A percentile compares a stretch with the other conserved stretches of the same genome.
Evolutionary conservation across 169 alveolate species (phyloP).

Genomic region (Cryptosporidium sp.): DNA sequence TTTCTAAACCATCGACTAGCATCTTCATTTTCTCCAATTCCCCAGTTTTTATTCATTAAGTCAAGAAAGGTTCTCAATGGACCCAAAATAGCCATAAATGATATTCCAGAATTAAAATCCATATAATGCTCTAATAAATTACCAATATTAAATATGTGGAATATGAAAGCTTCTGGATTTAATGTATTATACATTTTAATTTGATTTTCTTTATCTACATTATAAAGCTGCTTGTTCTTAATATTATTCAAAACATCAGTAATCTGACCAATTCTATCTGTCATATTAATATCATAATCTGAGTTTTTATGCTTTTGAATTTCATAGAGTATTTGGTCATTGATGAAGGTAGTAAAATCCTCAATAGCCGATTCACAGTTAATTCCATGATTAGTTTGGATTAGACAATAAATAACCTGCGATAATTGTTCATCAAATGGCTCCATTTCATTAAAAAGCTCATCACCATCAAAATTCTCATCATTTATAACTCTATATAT

Average conservation of each 20-base stretch:
- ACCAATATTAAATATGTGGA: constrained; percentile 29
- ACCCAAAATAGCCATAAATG: constrained; percentile 15
- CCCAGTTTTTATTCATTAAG: constrained; percentile 52
- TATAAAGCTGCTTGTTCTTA: constrained; percentile 9
- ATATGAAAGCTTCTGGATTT: constrained; percentile 34
- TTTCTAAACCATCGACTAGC: constrained; percentile 23
- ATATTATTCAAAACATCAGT: constrained; percentile 7
- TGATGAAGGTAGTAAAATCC: neutral
- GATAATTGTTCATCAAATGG: constrained; percentile 33
- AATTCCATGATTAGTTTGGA: constrained; percentile 26
- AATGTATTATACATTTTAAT: constrained; percentile 8
- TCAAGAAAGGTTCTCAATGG: constrained; percentile 60
- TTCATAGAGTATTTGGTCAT: constrained; percentile 41
- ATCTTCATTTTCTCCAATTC: constrained; percentile 15
- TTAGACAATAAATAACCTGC: constrained; percentile 44
- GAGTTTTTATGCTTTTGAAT: constrained; percentile 11
- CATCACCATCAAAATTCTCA: constrained; percentile 14
- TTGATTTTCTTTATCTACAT: neutral
- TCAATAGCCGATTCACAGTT: constrained; percentile 25
- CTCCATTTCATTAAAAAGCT: constrained; percentile 2
- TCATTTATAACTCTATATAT: constrained; percentile 24
- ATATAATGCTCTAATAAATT: constrained; percentile 26
- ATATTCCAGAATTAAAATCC: constrained; percentile 13
- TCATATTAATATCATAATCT: constrained; percentile 16
- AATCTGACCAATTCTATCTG: neutral